Evolutionary conservation across 192 early-diverging fungal species (phyloP).

Genomic region (Oehlia diaphana): DNA sequence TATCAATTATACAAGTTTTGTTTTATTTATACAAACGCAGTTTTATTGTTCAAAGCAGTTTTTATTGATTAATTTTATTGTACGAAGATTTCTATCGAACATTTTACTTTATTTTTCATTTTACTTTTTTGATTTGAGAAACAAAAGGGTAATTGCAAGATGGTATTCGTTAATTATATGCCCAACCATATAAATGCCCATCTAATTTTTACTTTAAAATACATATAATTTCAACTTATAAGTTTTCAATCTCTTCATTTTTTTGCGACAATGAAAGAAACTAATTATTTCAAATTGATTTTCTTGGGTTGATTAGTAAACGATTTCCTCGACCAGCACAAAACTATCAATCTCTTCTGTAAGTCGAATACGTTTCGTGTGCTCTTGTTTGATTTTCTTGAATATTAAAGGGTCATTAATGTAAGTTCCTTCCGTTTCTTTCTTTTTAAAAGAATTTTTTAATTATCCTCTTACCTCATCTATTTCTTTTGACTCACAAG

Average conservation of each 20-base stretch:
- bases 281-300: not conserved
- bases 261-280: not conserved
- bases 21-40: not conserved
- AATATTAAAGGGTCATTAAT: not conserved
- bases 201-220: conserved; percentile 4
- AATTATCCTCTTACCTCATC: not conserved
- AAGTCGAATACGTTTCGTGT: not conserved
- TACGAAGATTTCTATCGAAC: not conserved
- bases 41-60: not conserved
- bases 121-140: not conserved
- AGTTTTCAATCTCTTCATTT: not conserved
- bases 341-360: conserved; percentile 15
- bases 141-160: not conserved
- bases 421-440: not conserved
- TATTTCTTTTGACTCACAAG: not conserved
- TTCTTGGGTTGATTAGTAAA: not conserved
- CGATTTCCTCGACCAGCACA: conserved; percentile 12
- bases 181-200: not conserved
- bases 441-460: not conserved
- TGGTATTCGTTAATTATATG: not conserved
- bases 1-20: not conserved
- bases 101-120: not conserved
- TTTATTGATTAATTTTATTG: not conserved
- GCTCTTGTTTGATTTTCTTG: conserved; percentile 3
- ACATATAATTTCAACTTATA: not conserved